A percentile compares a stretch with the other conserved stretches of the same genome.
These are phyloP conservation scores for Medicago arabica DNA, from an alignment of 306 rosid genomes.

Conservation along the genomic window DNA sequence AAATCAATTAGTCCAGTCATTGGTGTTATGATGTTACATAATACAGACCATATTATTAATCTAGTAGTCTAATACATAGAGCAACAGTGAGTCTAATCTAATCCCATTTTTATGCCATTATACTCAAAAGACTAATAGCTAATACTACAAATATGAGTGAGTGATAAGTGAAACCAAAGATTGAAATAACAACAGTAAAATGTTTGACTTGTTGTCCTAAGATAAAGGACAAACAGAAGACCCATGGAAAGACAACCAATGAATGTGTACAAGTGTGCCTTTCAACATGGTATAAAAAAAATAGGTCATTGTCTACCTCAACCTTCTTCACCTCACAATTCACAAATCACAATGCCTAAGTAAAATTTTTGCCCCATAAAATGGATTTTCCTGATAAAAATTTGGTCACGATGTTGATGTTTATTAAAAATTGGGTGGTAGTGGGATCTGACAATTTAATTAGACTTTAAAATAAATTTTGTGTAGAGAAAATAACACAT, in stretches of 20 bases:
- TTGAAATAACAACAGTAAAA: slow-evolving; percentile 49
- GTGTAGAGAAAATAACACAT: slow-evolving; percentile 42
- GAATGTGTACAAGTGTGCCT: slow-evolving; percentile 45
- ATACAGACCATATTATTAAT: too few species aligned
- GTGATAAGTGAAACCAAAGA: slow-evolving; percentile 63
- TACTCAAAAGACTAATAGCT: background rate
- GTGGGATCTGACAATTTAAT: slow-evolving; percentile 82
- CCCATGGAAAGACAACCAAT: slow-evolving; percentile 50
- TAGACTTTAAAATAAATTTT: slow-evolving; percentile 37
- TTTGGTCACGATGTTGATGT: slow-evolving; percentile 54
- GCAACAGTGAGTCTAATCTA: slow-evolving; percentile 26
- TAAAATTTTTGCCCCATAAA: slow-evolving; percentile 23
- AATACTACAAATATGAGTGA: slow-evolving; percentile 12
- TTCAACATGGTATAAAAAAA: slow-evolving; percentile 41
- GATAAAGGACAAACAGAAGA: slow-evolving; percentile 42
- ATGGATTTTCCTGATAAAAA: slow-evolving; percentile 36
- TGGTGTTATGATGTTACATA: too few species aligned
- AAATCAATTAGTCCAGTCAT: too few species aligned
- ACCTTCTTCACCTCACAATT: slow-evolving; percentile 25
- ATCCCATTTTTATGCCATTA: slow-evolving; percentile 10
- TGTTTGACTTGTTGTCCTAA: slow-evolving; percentile 43
- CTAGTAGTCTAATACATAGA: too few species aligned
- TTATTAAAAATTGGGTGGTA: slow-evolving; percentile 42
- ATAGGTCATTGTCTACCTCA: slow-evolving; percentile 53
- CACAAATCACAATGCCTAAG: slow-evolving; percentile 23